These are phyloP conservation scores for Pseudopithomyces maydicus DNA, from an alignment of 2,329 filamentous ascomycete genomes.

Conservation along the genomic window DNA sequence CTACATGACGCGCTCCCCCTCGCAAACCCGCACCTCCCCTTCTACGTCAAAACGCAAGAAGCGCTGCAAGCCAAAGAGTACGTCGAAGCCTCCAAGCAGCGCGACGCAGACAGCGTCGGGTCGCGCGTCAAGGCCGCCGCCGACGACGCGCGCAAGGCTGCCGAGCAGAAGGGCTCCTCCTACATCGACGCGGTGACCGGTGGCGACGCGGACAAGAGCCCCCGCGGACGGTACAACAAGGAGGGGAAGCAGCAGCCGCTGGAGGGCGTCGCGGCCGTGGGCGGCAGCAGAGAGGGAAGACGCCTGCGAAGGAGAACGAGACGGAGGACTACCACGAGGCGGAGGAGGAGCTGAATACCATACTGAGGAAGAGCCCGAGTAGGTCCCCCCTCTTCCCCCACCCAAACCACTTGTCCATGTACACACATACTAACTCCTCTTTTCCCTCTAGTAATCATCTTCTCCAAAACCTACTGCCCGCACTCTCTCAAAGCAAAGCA, in stretches of 20 bases:
- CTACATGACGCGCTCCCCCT: constrained; percentile 71
- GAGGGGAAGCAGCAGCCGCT: constrained; percentile 43
- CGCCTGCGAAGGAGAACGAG: constrained; percentile 50
- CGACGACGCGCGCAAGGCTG: constrained; percentile 69
- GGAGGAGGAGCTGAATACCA: constrained; percentile 73
- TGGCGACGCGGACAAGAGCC: constrained; percentile 53
- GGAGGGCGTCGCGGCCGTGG: constrained; percentile 51
- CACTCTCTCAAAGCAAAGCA: constrained; percentile 84
- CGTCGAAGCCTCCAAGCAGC: constrained; percentile 47
- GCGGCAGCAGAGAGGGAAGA: constrained; percentile 49
- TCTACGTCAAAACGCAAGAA: constrained; percentile 64
- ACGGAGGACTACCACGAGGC: constrained; percentile 67
- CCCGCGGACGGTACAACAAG: constrained; percentile 55
- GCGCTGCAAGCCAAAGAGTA: constrained; percentile 48
- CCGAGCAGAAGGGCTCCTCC: constrained; percentile 68
- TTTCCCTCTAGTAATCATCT: constrained; percentile 75
- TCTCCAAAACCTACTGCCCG: constrained; percentile 93
- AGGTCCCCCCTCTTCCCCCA: constrained; percentile 27
- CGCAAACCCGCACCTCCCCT: constrained; percentile 58
- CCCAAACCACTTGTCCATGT: not conserved
- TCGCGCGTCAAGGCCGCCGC: constrained; percentile 71
- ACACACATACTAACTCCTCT: constrained; percentile 12
- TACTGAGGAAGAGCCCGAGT: constrained; percentile 86
- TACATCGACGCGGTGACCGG: constrained; percentile 41
- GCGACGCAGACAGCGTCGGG: constrained; percentile 60